phyloP scores from a whole-genome alignment of 192 early-diverging fungal species.

The Coemansia sp. region DNA sequence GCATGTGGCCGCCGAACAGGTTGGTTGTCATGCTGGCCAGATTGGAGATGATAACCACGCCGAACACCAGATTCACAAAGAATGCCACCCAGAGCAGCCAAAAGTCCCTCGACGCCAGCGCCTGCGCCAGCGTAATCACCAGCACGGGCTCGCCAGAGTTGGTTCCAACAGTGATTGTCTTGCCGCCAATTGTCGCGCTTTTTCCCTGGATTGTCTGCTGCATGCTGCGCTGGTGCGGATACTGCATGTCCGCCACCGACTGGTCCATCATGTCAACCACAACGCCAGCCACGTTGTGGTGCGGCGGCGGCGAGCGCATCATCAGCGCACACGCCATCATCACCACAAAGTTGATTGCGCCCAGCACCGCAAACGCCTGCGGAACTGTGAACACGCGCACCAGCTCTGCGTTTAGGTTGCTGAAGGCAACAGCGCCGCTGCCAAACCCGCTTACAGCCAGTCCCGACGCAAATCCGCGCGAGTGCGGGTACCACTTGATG shows the following conservation, averaged over 20 bases:
- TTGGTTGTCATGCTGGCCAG: constrained; percentile 63
- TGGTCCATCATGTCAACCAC: constrained; percentile 55
- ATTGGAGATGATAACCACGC: constrained; percentile 65
- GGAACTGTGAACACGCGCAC: constrained; percentile 59
- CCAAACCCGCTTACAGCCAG: constrained; percentile 80
- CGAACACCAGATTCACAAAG: constrained; percentile 65
- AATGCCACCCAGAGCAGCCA: constrained; percentile 64
- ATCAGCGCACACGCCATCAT: constrained; percentile 64
- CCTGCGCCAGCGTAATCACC: constrained; percentile 56
- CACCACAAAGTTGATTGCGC: constrained; percentile 61
- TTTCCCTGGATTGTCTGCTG: constrained; percentile 54
- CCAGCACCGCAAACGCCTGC: constrained; percentile 65
- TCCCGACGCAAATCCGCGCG: constrained; percentile 73
- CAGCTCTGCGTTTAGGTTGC: constrained; percentile 62
- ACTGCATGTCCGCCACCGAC: constrained; percentile 37
- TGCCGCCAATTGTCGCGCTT: constrained; percentile 41
- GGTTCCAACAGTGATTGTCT: constrained; percentile 56
- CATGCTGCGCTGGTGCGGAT: constrained; percentile 25
- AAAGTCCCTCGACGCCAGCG: constrained; percentile 61
- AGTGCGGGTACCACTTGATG: constrained; percentile 78
- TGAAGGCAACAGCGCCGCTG: constrained; percentile 68
- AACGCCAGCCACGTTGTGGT: constrained; percentile 60
- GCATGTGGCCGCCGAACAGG: constrained; percentile 54
- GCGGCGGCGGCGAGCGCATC: constrained; percentile 62
- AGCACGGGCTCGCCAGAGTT: constrained; percentile 58